These are phyloP conservation scores for Immersiella caudata DNA, from an alignment of 495 filamentous ascomycete species.

Conservation along the genomic window DNA sequence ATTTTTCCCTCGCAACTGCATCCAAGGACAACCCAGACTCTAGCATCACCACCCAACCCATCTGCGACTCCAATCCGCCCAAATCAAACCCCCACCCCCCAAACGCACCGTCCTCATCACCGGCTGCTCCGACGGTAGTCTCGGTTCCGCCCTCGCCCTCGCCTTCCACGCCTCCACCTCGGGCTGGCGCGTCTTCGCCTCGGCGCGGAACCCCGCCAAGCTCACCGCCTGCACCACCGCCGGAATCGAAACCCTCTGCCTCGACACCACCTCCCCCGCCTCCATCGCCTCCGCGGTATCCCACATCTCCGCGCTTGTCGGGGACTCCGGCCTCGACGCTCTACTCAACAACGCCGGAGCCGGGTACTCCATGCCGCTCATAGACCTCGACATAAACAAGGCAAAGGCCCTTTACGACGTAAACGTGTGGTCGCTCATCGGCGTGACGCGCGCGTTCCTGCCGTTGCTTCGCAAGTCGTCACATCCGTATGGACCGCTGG, in stretches of 20 bases:
- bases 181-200: slow-evolving; percentile 49
- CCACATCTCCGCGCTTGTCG: slow-evolving; percentile 25
- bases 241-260: slow-evolving; percentile 14
- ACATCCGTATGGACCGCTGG: too few relatives aligned
- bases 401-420: slow-evolving; percentile 52
- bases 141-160: slow-evolving; percentile 46
- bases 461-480: slow-evolving; percentile 47
- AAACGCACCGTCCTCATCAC: slow-evolving; percentile 46
- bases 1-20: too few relatives aligned
- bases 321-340: slow-evolving; percentile 48
- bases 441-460: slow-evolving; percentile 58
- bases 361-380: slow-evolving; percentile 46
- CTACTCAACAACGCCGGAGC: slow-evolving; percentile 61
- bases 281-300: slow-evolving; percentile 17
- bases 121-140: slow-evolving; percentile 51
- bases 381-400: slow-evolving; percentile 51
- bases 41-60: too few relatives aligned
- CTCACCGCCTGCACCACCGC: slow-evolving; percentile 20
- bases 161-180: slow-evolving; percentile 38
- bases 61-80: too few relatives aligned
- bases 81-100: background rate
- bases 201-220: slow-evolving; percentile 42
- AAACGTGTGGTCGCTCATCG: slow-evolving; percentile 57
- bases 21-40: too few relatives aligned
- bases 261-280: slow-evolving; percentile 23